Evolutionary conservation across 768 basidiomycete genomes (phyloP).

Genomic region (Russula vinacea): DNA sequence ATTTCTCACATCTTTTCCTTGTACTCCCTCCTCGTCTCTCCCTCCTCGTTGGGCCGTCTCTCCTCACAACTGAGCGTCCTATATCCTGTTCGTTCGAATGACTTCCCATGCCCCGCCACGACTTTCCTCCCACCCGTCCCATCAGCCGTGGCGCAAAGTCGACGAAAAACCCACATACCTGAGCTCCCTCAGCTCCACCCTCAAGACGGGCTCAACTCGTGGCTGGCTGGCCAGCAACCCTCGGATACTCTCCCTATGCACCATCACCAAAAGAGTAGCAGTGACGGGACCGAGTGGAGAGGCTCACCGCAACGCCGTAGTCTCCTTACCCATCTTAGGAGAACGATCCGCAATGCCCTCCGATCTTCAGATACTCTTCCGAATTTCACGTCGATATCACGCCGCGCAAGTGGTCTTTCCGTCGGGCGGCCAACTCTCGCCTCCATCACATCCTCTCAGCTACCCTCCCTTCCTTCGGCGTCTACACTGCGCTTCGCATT

Average conservation of each 20-base stretch:
- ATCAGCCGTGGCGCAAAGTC: conserved; percentile 26
- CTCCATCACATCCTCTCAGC: conserved; percentile 1
- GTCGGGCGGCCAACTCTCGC: conserved; percentile 4
- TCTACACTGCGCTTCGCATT: conserved; percentile 59
- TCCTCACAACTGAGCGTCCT: not conserved
- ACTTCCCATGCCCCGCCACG: conserved; percentile 21
- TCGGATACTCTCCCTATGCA: conserved; percentile 17
- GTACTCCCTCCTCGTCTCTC: not conserved
- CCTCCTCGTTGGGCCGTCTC: not conserved
- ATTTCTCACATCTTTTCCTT: not conserved
- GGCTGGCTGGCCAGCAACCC: conserved; percentile 27
- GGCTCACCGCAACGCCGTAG: not conserved
- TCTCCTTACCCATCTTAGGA: conserved; percentile 12
- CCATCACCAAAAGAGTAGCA: not conserved
- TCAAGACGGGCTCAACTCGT: conserved; percentile 19
- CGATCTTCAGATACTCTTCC: conserved; percentile 21
- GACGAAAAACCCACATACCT: conserved; percentile 21
- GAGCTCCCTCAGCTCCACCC: conserved; percentile 28
- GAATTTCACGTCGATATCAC: conserved; percentile 7
- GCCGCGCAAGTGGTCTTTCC: conserved; percentile 2
- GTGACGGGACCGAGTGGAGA: conserved; percentile 8
- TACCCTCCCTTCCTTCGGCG: conserved; percentile 31
- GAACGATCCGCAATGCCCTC: conserved; percentile 18
- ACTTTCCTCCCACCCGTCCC: conserved; percentile 14
- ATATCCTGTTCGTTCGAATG: conserved; percentile 6